Base-by-base conservation (phyloP, 176 grass and related monocot genomes). In the Saccharum spontaneum region DNA sequence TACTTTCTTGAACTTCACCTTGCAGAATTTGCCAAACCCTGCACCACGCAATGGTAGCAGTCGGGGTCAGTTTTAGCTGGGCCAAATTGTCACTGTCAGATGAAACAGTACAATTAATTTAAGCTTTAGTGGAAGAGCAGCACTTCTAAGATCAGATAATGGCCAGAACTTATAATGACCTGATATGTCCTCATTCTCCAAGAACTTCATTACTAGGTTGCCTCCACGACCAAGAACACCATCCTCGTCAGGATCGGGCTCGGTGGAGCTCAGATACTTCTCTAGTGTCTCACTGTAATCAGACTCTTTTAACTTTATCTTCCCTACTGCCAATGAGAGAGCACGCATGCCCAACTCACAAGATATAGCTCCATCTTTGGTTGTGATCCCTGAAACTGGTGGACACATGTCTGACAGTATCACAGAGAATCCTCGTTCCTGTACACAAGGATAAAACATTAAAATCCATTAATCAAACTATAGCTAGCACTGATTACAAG, bases 391-490 rank as follows among this genome's bases (percentile, higher is more conserved):
- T 36, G 96, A 98, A 67, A 98, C 90, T 18, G 76, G n/a, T 11
- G 93, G 93, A 23, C 93, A 98, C 96, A 98, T 98, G 71, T 98
- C 96, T 8, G 93, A 95, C 62, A 98, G 54, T 65, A 98, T 87
- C 34, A 94, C 93, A 8, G 96, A 98, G 81, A 98, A 98, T 3
- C 93, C 91, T 20, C 81, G 83, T 57, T 93, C 83, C 93, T 98
- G 85, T 52, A 87, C 1, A 84, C 16, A 3, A 75, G 60, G 43
- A 30, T 64, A 73, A 3, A 31, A 65, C 13, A 0, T 10, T 65
- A 73, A 3, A 31, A 72, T 52, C 0, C 13, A 73, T 77, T 7
- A 24, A 69, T 52, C 30, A 83, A 69, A 75, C 24, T 39, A 83
- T 2, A 23, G 67, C 62, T 48, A 34, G 30, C 31, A 78, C 4